Evolutionary conservation across 495 filamentous ascomycete species (phyloP).

Genomic region (Trichodelitschia bisporula): DNA sequence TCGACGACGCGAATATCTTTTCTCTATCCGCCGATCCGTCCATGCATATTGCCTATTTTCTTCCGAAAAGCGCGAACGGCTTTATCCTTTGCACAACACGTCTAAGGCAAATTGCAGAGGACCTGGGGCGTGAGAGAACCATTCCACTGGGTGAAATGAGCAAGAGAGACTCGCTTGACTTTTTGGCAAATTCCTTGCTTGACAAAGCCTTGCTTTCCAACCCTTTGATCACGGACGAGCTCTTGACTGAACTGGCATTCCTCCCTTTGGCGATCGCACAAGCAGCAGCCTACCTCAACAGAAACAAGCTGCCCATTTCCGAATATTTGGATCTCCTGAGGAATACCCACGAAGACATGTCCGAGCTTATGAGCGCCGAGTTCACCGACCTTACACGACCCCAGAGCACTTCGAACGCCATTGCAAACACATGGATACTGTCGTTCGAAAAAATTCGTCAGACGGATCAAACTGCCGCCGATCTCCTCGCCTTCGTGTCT

Average conservation of each 20-base stretch:
- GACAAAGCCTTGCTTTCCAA: slow-evolving; percentile 8
- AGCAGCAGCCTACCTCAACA: slow-evolving; percentile 6
- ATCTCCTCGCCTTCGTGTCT: slow-evolving; percentile 21
- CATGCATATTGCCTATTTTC: too few species aligned
- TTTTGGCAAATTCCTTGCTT: slow-evolving; percentile 1
- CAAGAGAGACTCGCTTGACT: neutral
- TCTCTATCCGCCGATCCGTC: neutral
- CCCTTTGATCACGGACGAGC: neutral
- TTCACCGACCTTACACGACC: slow-evolving; percentile 24
- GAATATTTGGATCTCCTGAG: slow-evolving; percentile 22
- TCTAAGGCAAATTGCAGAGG: slow-evolving; percentile 2
- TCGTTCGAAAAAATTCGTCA: slow-evolving; percentile 24
- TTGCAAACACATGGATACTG: slow-evolving; percentile 29
- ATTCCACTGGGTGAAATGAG: slow-evolving; percentile 1
- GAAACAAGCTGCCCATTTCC: slow-evolving; percentile 9
- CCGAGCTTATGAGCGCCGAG: slow-evolving; percentile 23
- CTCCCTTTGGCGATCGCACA: slow-evolving; percentile 7
- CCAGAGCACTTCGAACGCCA: slow-evolving; percentile 20
- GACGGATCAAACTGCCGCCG: slow-evolving; percentile 11
- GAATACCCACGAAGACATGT: slow-evolving; percentile 17
- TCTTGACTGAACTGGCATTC: slow-evolving; percentile 2
- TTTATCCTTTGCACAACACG: slow-evolving; percentile 4
- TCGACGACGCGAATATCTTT: slow-evolving; percentile 6
- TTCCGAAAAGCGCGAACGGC: slow-evolving; percentile 1
- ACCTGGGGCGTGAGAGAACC: neutral